phyloP scores from a whole-genome alignment of 495 filamentous ascomycete species.

The Penicillium malachiteum region DNA sequence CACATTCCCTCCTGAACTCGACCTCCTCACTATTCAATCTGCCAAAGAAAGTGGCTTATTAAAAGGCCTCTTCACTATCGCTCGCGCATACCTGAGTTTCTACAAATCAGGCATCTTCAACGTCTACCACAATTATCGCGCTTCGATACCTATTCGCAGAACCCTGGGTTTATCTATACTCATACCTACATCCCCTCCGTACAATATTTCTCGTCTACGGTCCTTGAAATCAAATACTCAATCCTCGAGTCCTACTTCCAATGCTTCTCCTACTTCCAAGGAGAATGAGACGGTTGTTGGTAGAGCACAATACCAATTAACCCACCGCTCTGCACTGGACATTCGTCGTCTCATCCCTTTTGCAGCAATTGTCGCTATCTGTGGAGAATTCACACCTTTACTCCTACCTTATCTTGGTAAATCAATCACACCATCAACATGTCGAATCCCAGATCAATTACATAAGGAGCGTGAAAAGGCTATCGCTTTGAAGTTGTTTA shows the following conservation, averaged over 20 bases:
- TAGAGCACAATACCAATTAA: conserved; percentile 63
- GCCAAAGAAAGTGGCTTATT: conserved; percentile 17
- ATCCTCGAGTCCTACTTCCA: not conserved
- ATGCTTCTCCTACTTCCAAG: too few relatives aligned
- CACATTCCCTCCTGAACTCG: conserved; percentile 37
- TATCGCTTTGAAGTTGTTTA: conserved; percentile 42
- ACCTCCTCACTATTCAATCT: conserved; percentile 22
- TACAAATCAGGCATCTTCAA: conserved; percentile 82
- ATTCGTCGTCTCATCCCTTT: conserved; percentile 74
- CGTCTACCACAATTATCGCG: conserved; percentile 57
- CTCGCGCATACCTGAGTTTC: conserved; percentile 60
- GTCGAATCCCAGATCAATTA: conserved; percentile 75
- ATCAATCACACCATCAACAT: conserved; percentile 70
- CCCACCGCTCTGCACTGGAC: conserved; percentile 66
- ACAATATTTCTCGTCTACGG: conserved; percentile 11
- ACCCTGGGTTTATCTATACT: conserved; percentile 30
- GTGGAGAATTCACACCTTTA: conserved; percentile 82
- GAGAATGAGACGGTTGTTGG: conserved; percentile 38
- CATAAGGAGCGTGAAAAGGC: conserved; percentile 48
- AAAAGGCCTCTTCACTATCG: conserved; percentile 38
- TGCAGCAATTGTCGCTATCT: conserved; percentile 65
- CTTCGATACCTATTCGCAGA: conserved; percentile 33
- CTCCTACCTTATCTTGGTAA: conserved; percentile 67
- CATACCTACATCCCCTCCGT: conserved; percentile 36
- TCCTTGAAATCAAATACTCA: not conserved